Evolutionary conservation across 176 grass and related monocot species (phyloP).

Genomic region (Aegilops longissima): DNA sequence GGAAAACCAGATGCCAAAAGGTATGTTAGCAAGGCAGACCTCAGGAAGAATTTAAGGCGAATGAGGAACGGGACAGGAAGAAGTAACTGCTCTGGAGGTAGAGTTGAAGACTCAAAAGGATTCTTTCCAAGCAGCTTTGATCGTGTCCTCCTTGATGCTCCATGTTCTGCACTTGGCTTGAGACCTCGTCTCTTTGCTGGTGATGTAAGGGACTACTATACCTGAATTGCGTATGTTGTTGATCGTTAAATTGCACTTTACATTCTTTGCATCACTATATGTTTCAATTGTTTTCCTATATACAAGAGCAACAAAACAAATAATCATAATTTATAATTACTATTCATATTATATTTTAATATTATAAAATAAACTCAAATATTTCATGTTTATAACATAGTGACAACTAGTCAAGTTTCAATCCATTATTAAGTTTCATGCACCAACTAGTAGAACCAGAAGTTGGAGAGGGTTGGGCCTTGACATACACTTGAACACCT

Average conservation of each 20-base stretch:
- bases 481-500: not conserved
- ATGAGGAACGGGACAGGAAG: constrained; percentile 92
- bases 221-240: not conserved
- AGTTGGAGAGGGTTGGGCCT: not conserved
- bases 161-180: constrained; percentile 99
- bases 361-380: too few relatives aligned
- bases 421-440: not conserved
- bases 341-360: not conserved
- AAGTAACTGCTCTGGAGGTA: constrained; percentile 74
- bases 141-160: constrained; percentile 94
- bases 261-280: not conserved
- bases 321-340: not conserved
- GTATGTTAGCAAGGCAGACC: constrained; percentile 66
- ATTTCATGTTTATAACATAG: not conserved
- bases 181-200: constrained; percentile 84
- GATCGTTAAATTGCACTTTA: not conserved
- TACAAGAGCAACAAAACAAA: not conserved
- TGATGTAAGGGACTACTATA: constrained; percentile 42
- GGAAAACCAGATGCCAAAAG: constrained; percentile 41
- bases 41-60: constrained; percentile 61
- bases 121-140: constrained; percentile 92
- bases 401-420: not conserved
- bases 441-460: not conserved
- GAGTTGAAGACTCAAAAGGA: constrained; percentile 82
- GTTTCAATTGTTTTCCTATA: not conserved